Conservation (phyloP, 306 rosid species). For the Vigna reflexopilosa region DNA sequence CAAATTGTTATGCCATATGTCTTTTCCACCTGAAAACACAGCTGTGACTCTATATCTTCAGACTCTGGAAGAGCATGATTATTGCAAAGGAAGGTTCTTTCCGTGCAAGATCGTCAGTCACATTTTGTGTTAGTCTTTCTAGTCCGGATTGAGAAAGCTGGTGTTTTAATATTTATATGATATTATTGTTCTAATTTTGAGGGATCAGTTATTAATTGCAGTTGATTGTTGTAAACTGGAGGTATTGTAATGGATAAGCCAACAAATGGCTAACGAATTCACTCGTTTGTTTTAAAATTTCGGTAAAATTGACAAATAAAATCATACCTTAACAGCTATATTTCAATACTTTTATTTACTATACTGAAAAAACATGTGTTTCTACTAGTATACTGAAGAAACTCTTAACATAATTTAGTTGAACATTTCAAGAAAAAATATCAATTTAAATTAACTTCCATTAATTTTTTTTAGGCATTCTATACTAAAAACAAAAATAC, state of each 20-base stretch:
- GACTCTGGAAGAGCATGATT: constrained; percentile 33
- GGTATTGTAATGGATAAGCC: constrained; percentile 16
- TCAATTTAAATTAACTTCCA: too few relatives aligned
- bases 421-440: too few relatives aligned
- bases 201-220: constrained; percentile 27
- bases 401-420: too few relatives aligned
- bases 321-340: too few relatives aligned
- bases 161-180: constrained; percentile 4
- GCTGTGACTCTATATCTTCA: constrained; percentile 5
- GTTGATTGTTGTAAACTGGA: constrained; percentile 8
- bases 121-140: constrained; percentile 7
- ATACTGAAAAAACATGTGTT: too few relatives aligned
- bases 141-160: not conserved
- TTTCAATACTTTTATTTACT: too few relatives aligned
- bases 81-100: constrained; percentile 21
- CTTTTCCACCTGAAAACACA: not conserved
- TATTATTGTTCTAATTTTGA: constrained; percentile 30
- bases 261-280: not conserved
- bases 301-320: too few relatives aligned
- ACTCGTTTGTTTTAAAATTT: not conserved
- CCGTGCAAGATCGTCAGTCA: not conserved
- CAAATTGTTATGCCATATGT: constrained; percentile 18
- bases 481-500: too few relatives aligned
- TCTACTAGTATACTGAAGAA: too few relatives aligned
- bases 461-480: too few relatives aligned